Conservation (phyloP, 805 yeast genomes). For the Yamadazyma insecticola region DNA sequence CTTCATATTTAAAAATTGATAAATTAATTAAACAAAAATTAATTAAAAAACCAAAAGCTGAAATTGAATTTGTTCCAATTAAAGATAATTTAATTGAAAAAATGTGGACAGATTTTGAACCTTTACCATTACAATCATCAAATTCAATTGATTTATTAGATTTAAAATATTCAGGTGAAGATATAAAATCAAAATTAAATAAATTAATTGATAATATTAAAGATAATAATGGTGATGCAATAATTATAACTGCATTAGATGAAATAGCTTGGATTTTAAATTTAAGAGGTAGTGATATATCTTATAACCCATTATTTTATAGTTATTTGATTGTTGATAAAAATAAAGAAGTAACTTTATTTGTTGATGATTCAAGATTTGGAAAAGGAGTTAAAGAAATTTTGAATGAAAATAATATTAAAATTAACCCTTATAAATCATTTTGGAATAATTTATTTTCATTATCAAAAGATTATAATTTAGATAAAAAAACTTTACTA, state of each 20-base stretch:
- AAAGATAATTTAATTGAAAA: constrained; percentile 64
- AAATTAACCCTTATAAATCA: constrained; percentile 37
- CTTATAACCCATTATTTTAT: constrained; percentile 52
- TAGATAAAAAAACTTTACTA: constrained; percentile 24
- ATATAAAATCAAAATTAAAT: constrained; percentile 51
- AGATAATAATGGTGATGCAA: constrained; percentile 24
- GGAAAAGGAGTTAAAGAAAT: constrained; percentile 20
- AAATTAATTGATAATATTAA: constrained; percentile 33
- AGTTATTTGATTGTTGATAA: constrained; percentile 32
- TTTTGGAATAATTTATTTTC: constrained; percentile 42
- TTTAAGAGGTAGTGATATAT: constrained; percentile 49
- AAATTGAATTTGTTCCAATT: constrained; percentile 41
- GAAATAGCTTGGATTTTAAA: constrained; percentile 55
- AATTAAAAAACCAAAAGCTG: constrained; percentile 20
- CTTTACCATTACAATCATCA: constrained; percentile 50
- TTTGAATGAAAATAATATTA: constrained; percentile 21
- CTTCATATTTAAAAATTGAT: constrained; percentile 27
- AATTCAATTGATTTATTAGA: constrained; percentile 48
- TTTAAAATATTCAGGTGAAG: constrained; percentile 60
- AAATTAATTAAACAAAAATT: constrained; percentile 25
- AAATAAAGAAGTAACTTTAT: constrained; percentile 29
- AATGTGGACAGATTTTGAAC: constrained; percentile 70
- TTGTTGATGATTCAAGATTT: constrained; percentile 40
- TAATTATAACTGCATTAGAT: constrained; percentile 45
- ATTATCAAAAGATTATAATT: constrained; percentile 31